These are phyloP conservation scores for Melocanna baccifera DNA, from an alignment of 176 grass and related monocot species.

Conservation along the genomic window DNA sequence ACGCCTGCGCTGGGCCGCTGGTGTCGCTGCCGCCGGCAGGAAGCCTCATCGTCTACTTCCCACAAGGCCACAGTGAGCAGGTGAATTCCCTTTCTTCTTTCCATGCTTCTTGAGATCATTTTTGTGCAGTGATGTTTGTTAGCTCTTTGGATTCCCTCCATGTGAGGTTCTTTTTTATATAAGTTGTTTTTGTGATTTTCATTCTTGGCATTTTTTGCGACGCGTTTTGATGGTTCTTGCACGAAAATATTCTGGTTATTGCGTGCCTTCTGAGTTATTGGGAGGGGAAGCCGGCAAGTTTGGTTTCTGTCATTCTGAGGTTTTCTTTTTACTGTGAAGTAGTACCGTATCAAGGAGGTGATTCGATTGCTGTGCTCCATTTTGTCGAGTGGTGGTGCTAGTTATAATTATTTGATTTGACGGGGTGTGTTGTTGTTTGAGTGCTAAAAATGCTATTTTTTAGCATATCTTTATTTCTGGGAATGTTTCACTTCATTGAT, in stretches of 20 bases:
- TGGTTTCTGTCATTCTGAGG: not conserved
- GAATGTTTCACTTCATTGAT: slow-evolving; percentile 18
- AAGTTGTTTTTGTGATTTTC: not conserved
- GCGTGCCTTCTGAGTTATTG: not conserved
- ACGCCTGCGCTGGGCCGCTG: slow-evolving; percentile 63
- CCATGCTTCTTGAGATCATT: not conserved
- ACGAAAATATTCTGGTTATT: not conserved
- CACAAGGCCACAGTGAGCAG: slow-evolving; percentile 81
- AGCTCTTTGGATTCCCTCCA: not conserved
- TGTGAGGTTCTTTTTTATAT: not conserved
- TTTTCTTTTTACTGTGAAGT: not conserved
- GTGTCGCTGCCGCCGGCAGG: slow-evolving; percentile 65
- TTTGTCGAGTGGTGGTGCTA: slow-evolving; percentile 14
- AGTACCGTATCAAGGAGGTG: not conserved
- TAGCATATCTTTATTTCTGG: not conserved
- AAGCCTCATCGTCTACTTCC: slow-evolving; percentile 85
- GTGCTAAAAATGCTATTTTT: not conserved
- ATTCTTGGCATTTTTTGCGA: not conserved
- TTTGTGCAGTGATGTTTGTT: not conserved
- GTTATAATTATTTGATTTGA: slow-evolving; percentile 20
- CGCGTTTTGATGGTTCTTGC: not conserved
- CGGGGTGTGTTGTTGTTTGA: slow-evolving; percentile 16
- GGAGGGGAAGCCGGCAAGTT: not conserved
- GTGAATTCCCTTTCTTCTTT: slow-evolving; percentile 5
- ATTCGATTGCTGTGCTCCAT: slow-evolving; percentile 28